Base-by-base conservation (phyloP, 768 basidiomycete species). In the Lactifluus hygrophoroides region DNA sequence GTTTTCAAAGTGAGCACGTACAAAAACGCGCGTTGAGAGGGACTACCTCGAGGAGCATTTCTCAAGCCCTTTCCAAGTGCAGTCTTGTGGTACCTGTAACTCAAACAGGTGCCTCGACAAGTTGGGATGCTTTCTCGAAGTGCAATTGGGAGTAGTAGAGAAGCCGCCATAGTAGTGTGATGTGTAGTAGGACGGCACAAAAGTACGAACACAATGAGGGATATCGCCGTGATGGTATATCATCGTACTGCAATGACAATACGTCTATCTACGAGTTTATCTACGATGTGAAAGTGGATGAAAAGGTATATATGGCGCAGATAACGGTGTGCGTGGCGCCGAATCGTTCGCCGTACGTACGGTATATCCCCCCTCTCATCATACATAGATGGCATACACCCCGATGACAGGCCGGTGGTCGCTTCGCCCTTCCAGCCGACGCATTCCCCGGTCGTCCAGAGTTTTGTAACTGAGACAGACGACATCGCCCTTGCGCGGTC, bases 391-490 rank as follows among this genome's bases (percentile, higher is more conserved):
- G 42, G 80, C 81, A 67, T 88, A 92, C 23, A 80, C 80, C 55
- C 88, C 88, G 60, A 90, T 81, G n/a, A 93, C 90, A 0, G 90
- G 90, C 37, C 90, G 73, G 67, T 94, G 90, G 69, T 94, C 90
- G 63, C 86, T 88, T 43, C 85, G 78, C 16, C 87, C 90, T 69
- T 88, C 85, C 54, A 94, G 69, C 56, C 79, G 75, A 40, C 82
- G 77, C 86, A 94, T 92, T 7, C 75, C 81, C 30, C 76, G 75
- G 67, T 94, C 89, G 61, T 87, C 82, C 19, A 93, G 75, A 14
- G 86, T 88, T 61, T 80, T 72, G 67, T 94, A 94, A 43, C 73
- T 72, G 3, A 92, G 68, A 66, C 88, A 90, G 7, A 83, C 70
- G 2, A 94, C 76, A 46, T 92, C 88, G 2, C 91, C 91, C 62